Percentiles rank a stretch among this genome's conserved stretches.
Evolutionary conservation across 2,329 filamentous ascomycete genomes (phyloP).

Genomic region (Apiospora phragmitis): DNA sequence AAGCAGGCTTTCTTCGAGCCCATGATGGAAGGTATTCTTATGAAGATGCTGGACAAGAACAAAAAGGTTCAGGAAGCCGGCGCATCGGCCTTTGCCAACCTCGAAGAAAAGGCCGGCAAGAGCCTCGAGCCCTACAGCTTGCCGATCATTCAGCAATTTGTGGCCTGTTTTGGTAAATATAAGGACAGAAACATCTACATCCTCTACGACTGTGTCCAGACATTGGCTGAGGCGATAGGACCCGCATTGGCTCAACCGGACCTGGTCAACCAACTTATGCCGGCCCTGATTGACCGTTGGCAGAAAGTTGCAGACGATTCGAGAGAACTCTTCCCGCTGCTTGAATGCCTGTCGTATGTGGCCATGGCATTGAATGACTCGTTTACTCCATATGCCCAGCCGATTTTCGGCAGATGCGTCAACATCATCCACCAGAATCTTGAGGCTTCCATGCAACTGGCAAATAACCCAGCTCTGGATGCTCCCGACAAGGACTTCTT

Average conservation of each 20-base stretch:
- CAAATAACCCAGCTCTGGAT: slow-evolving; percentile 68
- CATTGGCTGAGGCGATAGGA: slow-evolving; percentile 87
- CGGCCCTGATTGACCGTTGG: slow-evolving; percentile 85
- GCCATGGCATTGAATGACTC: slow-evolving; percentile 79
- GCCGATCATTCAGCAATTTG: slow-evolving; percentile 89
- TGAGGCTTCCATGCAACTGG: slow-evolving; percentile 73
- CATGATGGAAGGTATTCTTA: slow-evolving; percentile 94
- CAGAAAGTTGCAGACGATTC: slow-evolving; percentile 85
- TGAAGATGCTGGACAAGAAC: slow-evolving; percentile 94
- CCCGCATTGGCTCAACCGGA: slow-evolving; percentile 77
- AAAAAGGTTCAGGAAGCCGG: slow-evolving; percentile 98
- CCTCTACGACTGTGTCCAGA: slow-evolving; percentile 97
- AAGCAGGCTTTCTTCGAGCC: slow-evolving; percentile 84
- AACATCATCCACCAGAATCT: slow-evolving; percentile 91
- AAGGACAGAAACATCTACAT: slow-evolving; percentile 99
- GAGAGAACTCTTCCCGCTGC: slow-evolving; percentile 86
- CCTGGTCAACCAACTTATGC: slow-evolving; percentile 87
- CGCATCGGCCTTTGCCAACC: slow-evolving; percentile 91
- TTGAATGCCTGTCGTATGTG: slow-evolving; percentile 97
- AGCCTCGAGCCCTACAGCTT: slow-evolving; percentile 81
- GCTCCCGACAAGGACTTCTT: slow-evolving; percentile 95
- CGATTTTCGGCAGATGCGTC: slow-evolving; percentile 86
- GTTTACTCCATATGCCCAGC: slow-evolving; percentile 82
- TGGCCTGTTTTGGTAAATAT: slow-evolving; percentile 89
- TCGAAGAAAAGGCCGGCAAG: slow-evolving; percentile 89